Base-by-base conservation (phyloP, 495 filamentous ascomycete genomes). In the Aspergillus campestris region DNA sequence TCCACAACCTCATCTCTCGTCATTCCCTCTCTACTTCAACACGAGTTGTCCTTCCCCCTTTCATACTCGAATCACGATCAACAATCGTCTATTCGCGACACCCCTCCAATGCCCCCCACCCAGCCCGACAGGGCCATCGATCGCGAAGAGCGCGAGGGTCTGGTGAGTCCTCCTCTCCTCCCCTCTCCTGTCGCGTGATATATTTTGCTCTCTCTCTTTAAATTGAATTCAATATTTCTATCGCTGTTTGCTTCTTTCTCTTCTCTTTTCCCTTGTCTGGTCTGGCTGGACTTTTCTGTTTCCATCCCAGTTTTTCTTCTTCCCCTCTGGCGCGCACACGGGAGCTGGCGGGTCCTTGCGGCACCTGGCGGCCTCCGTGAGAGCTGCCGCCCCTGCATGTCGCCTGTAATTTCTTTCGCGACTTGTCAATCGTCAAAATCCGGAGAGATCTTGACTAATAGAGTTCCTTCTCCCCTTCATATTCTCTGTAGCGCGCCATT, bases 61-160 rank as follows among this genome's bases (percentile, higher is more conserved):
- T 24, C 18, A 24, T 1, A 24, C 18, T 24, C 18, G 4, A 24
- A 24, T 4, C 18, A 24, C 18, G 18, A 24, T 24, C 18, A 4
- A 24, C 18, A 1, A 24, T 24, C 18, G 1, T 24, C 18, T 4
- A 24, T 24, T 24, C 18, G 18, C 18, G 18, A 24, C 18, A 29
- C 65, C 29, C 74, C 75, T 61, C 72, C 75, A 69, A 71, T 71
- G 61, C 64, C 73, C 56, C 65, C 75, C 50, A 65, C 74, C 44
- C 75, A 75, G 62, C 73, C 81, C 58, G 72, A 85, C 67, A 84
- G 74, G 69, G 77, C 81, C 51, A 73, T 94, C 50, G 90, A 97
- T 66, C 81, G 77, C 66, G 91, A 95, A 71, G 91, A 97, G 72
- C 79, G 83, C 69, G 84, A 91, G 65, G 91, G 86, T 59, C 77